These are phyloP conservation scores for Hypoxylon trugodes DNA, from an alignment of 495 filamentous ascomycete species.

Conservation along the genomic window DNA sequence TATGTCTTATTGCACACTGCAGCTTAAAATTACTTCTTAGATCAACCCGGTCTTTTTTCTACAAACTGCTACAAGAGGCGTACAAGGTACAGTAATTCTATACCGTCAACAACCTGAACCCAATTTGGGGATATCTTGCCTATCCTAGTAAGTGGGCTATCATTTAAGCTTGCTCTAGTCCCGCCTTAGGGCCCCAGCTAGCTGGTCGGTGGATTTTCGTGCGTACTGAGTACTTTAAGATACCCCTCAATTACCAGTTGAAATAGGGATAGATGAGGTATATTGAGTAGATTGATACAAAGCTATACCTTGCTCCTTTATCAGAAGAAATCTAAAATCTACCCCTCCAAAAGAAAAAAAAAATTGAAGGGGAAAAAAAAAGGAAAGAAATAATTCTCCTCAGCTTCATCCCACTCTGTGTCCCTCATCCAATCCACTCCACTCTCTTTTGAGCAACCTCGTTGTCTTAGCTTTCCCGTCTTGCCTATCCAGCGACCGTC, in stretches of 20 bases:
- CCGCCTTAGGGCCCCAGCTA: slow-evolving; percentile 34
- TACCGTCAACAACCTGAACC: no score
- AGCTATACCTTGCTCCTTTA: background rate
- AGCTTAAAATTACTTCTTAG: background rate
- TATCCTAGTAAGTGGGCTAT: slow-evolving; percentile 38
- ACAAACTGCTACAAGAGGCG: no score
- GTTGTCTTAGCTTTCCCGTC: slow-evolving; percentile 35
- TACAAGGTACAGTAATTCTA: no score
- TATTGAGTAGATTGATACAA: slow-evolving; percentile 25
- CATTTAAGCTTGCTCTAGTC: slow-evolving; percentile 37
- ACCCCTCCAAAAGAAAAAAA: slow-evolving; percentile 31
- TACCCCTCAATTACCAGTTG: background rate
- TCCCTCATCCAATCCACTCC: slow-evolving; percentile 24
- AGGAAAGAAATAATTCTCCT: slow-evolving; percentile 30
- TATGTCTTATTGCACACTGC: slow-evolving; percentile 1
- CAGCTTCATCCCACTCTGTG: slow-evolving; percentile 38
- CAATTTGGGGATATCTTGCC: slow-evolving; percentile 17
- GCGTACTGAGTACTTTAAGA: slow-evolving; percentile 14
- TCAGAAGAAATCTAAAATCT: slow-evolving; percentile 13
- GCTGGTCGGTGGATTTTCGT: slow-evolving; percentile 26
- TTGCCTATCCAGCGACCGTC: slow-evolving; percentile 29
- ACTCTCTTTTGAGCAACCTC: slow-evolving; percentile 31
- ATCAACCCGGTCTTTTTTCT: no score
- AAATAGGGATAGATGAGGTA: no score
- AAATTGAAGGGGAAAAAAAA: slow-evolving; percentile 8